Evolutionary conservation across 2,329 filamentous ascomycete genomes (phyloP), one percentile per base, ranked within the genome.

Genomic region (Penicillium vulpinum): DNA sequence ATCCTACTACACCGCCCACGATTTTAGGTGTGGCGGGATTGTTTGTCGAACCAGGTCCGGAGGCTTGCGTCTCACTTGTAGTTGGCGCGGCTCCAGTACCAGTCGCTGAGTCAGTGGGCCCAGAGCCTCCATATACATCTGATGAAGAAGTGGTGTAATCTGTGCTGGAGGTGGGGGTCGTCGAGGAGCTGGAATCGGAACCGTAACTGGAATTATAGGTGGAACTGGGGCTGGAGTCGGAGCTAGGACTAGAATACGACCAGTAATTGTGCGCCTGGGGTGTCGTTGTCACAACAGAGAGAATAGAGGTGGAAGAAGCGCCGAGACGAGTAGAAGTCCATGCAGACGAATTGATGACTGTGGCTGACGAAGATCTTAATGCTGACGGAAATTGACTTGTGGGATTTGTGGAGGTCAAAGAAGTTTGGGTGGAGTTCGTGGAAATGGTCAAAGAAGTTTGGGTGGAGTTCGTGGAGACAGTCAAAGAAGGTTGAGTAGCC

Each of bases 1-100:
- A 84, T 16, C 85, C 85, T 26, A 88, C 78, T n/a, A 87, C 82
- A 45, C 84, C 84, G 8, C 85, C 85, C 21, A 86, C 83, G 4
- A 87, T 80, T 57, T 79, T 78, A 16, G 80, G 79, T 24, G 81
- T 83, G 43, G 76, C 71, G 31, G 68, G 67, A 41, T 70, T 66
- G 29, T 59, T 66, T 21, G 64, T 24, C 6, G 52, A 36, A 41
- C 9, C 60, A 4, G 65, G 61, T n/a, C 53, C 56, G 6, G 59
- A 61, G 1, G 54, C 39, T 5, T 59, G 41, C n/a, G 60, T 26
- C n/a, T 52, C 49, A 28, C 43, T 64, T 13, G 60, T 47, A 15
- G 58, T 57, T 21, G 59, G 50, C 5, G 54, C 47, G 4, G 59
- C 57, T 39, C 43, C 58, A 18, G 39, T 56, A 16, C 49, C 48